Base-by-base conservation (phyloP, 441 rosid genomes). In the Francoa sonchifolia region DNA sequence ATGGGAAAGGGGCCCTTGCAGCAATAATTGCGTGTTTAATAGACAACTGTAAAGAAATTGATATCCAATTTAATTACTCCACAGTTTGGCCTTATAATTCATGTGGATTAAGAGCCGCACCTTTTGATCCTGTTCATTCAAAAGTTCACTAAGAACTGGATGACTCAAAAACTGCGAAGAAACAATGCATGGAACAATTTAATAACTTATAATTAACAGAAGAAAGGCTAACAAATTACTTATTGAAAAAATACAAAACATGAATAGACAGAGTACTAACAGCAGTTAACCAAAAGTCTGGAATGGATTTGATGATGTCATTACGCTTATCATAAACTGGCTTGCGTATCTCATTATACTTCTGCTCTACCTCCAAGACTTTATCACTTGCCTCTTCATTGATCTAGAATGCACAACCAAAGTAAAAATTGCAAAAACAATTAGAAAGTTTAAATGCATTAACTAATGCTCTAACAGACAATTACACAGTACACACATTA, bases 281-380 rank as follows among this genome's bases (percentile, higher is more conserved):
- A 59, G 96, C 96, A 48, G 94, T 86, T 50, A 82, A 47, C 96
- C 96, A 90, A 62, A 90, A 90, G 58, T 85, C 98, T 0, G 98
- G 96, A 46, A 90, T 85, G 3, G 72, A 52, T 48, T 76, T 72
- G 56, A 90, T 86, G 45, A 80, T 61, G n/a, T 80, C 95, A 33
- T 68, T 76, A 36, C 99, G 70, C 65, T 68, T 73, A 46, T 82
- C 85, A 58, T 86, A 90, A 4, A 86, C 82, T 13, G 96, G 98
- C 58, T 61, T 82, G 58, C 96, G 76, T 3, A 80, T 66, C 68
- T 54, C 93, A 29, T 77, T 90, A 39, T 76, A 90, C 47, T 82
- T 86, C 67, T 86, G 98, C 65, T 90, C 98, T 54, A 90, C 85
- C 60, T 82, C 95, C 72, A 90, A 68, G 22, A 90, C 89, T 51